phyloP scores from a whole-genome alignment of 352 stramenopile genomes.

The Phytophthora megakarya region DNA sequence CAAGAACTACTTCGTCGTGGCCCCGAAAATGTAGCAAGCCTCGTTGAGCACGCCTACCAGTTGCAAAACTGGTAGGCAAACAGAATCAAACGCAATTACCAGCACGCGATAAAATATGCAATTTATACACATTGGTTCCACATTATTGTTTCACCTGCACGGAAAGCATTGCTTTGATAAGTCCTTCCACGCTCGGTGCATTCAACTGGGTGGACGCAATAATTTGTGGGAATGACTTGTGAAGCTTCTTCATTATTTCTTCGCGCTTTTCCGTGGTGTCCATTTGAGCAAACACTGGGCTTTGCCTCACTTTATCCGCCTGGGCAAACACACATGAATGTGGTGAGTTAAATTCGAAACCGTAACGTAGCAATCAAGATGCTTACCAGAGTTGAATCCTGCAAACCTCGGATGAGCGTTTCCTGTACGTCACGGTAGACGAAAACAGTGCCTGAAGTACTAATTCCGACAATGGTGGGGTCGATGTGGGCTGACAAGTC shows the following conservation, averaged over 20 bases:
- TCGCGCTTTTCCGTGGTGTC: conserved; percentile 52
- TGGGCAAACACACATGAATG: conserved; percentile 9
- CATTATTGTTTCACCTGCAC: conserved; percentile 20
- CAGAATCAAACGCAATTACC: conserved; percentile 3
- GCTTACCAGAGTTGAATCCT: conserved; percentile 49
- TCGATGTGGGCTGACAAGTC: conserved; percentile 38
- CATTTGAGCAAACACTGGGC: conserved; percentile 39
- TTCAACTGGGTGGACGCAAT: not conserved
- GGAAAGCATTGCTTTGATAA: conserved; percentile 34
- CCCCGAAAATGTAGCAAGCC: conserved; percentile 57
- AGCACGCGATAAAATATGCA: conserved; percentile 36
- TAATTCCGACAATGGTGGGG: conserved; percentile 61
- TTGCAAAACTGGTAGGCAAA: conserved; percentile 72
- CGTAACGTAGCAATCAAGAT: not conserved
- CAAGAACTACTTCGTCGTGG: conserved; percentile 74
- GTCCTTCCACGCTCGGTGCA: conserved; percentile 27
- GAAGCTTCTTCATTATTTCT: conserved; percentile 43
- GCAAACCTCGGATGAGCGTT: conserved; percentile 51
- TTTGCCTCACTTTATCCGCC: conserved; percentile 46
- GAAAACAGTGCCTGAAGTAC: conserved; percentile 68
- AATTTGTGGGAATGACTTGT: conserved; percentile 22
- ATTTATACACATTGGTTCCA: conserved; percentile 31
- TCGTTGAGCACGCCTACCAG: conserved; percentile 74
- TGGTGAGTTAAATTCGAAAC: not conserved
- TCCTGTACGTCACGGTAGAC: conserved; percentile 57